phyloP scores from a whole-genome alignment of 2,329 filamentous ascomycete genomes.

The Arthrobotrys sinensis region DNA sequence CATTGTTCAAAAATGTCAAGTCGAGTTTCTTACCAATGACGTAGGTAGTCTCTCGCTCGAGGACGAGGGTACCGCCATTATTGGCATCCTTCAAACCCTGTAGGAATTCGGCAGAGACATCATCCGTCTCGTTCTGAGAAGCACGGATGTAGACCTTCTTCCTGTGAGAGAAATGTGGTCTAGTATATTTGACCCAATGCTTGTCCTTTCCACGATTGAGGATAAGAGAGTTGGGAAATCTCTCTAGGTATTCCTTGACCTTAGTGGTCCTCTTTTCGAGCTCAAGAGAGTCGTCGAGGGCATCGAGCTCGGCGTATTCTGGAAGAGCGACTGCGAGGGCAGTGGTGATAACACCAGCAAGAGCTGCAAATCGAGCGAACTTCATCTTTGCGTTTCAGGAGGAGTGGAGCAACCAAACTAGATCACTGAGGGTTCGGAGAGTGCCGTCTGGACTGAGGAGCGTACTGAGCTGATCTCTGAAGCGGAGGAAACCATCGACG shows the following conservation, averaged over 20 bases:
- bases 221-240: conserved; percentile 52
- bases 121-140: conserved; percentile 73
- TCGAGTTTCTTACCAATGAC: conserved; percentile 75
- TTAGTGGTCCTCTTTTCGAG: conserved; percentile 29
- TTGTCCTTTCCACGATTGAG: conserved; percentile 44
- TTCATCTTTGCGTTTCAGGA: conserved; percentile 42
- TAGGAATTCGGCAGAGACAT: conserved; percentile 73
- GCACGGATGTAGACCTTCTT: conserved; percentile 72
- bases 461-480: conserved; percentile 46
- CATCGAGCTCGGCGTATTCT: conserved; percentile 50
- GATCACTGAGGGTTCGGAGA: conserved; percentile 4
- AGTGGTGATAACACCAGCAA: conserved; percentile 46
- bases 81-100: conserved; percentile 73
- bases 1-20: conserved; percentile 73
- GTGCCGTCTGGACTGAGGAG: conserved; percentile 26
- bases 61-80: conserved; percentile 73
- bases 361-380: conserved; percentile 51
- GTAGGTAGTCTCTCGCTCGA: conserved; percentile 73
- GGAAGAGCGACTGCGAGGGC: conserved; percentile 46
- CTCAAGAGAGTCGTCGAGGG: conserved; percentile 39
- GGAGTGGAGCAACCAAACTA: neutral
- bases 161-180: conserved; percentile 65
- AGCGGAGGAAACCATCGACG: conserved; percentile 34
- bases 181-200: conserved; percentile 52
- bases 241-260: conserved; percentile 27